Conservation (phyloP, 805 yeast species). For the Clavispora asparagi region DNA sequence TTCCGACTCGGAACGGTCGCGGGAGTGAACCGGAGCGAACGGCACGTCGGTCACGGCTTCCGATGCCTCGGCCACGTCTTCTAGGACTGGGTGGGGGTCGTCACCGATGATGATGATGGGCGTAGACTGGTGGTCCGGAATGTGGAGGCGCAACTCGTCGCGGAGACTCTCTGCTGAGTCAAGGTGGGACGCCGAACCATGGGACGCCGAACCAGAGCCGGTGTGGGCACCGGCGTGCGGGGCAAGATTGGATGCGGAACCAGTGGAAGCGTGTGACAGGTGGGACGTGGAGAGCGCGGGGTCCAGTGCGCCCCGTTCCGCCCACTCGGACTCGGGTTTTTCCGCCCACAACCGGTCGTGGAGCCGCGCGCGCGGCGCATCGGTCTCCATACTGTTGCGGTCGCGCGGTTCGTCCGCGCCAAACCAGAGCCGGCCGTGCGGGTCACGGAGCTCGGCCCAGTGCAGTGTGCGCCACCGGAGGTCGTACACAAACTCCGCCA, state of each 20-base stretch:
- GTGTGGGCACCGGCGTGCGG: too few species aligned
- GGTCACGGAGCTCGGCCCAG: slow-evolving; percentile 46
- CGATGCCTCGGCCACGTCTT: neutral
- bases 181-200: too few species aligned
- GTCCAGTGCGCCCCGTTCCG: slow-evolving; percentile 1
- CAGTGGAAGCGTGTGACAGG: too few species aligned
- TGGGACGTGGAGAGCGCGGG: too few species aligned
- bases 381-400: too few species aligned
- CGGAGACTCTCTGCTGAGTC: slow-evolving; percentile 3
- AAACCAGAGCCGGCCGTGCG: slow-evolving; percentile 50
- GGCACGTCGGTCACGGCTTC: neutral
- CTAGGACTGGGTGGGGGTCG: neutral
- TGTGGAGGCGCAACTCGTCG: neutral
- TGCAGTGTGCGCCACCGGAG: slow-evolving; percentile 51
- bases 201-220: too few species aligned
- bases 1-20: neutral
- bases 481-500: slow-evolving; percentile 55
- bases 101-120: neutral
- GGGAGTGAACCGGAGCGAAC: neutral
- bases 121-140: neutral
- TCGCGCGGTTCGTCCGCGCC: neutral
- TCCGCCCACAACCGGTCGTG: slow-evolving; percentile 30
- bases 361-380: slow-evolving; percentile 9
- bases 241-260: too few species aligned
- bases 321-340: neutral